Conservation (phyloP, 495 filamentous ascomycete genomes). For the Sordaria brevicollis region DNA sequence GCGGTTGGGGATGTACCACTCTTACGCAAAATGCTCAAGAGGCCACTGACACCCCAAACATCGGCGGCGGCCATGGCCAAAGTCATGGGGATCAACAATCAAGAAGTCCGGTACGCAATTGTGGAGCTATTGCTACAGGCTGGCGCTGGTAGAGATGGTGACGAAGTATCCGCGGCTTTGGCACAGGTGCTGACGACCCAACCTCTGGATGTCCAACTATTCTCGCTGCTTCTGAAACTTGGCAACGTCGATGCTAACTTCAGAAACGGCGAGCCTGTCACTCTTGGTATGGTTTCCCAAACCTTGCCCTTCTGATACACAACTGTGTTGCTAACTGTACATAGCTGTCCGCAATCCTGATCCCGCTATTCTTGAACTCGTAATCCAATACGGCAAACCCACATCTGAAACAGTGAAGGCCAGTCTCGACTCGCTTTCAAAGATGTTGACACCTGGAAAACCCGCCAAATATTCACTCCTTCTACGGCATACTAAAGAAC, state of each 20-base stretch:
- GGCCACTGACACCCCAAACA: conserved; percentile 26
- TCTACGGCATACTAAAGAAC: conserved; percentile 25
- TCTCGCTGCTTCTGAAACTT: conserved; percentile 27
- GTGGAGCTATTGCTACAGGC: conserved; percentile 27
- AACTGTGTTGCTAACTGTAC: conserved; percentile 1
- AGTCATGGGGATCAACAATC: conserved; percentile 27
- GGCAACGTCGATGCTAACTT: conserved; percentile 35
- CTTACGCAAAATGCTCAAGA: conserved; percentile 27
- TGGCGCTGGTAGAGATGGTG: conserved; percentile 23
- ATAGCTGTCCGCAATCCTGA: conserved; percentile 26
- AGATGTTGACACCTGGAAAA: conserved; percentile 23
- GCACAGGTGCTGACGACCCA: conserved; percentile 20
- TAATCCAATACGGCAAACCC: conserved; percentile 30
- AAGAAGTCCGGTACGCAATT: conserved; percentile 24
- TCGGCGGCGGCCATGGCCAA: conserved; percentile 22
- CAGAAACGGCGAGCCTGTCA: conserved; percentile 23
- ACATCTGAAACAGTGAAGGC: conserved; percentile 20
- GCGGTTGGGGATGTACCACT: conserved; percentile 24
- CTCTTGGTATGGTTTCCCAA: conserved; percentile 10
- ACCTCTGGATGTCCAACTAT: conserved; percentile 27
- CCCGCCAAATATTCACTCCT: conserved; percentile 25
- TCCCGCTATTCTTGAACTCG: conserved; percentile 27
- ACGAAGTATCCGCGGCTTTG: conserved; percentile 27
- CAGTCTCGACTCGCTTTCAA: conserved; percentile 21
- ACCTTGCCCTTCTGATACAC: background rate